Percentiles rank a stretch among this genome's conserved stretches.
These are phyloP conservation scores for Claviceps digitariae DNA, from an alignment of 2,329 filamentous ascomycete species.

Conservation along the genomic window DNA sequence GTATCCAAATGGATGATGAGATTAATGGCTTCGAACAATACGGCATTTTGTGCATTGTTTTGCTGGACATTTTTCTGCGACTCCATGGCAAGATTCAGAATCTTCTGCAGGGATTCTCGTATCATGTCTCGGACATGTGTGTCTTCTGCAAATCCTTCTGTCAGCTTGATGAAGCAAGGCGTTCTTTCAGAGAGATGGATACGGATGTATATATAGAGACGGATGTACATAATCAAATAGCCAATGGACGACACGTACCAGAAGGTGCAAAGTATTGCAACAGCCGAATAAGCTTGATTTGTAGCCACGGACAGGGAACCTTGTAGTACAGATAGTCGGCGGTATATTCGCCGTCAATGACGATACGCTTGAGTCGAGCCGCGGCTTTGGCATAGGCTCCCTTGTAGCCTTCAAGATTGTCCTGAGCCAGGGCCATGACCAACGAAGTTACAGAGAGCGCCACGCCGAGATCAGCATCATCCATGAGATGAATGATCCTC, in stretches of 20 bases:
- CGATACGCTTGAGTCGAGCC: constrained; percentile 72
- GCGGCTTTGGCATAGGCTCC: constrained; percentile 91
- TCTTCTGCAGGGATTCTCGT: constrained; percentile 78
- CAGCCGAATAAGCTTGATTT: constrained; percentile 83
- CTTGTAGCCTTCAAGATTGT: constrained; percentile 87
- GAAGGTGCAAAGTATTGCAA: constrained; percentile 95
- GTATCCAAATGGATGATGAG: constrained; percentile 95
- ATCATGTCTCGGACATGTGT: constrained; percentile 85
- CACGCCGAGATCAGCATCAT: constrained; percentile 87
- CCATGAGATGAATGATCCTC: constrained; percentile 97
- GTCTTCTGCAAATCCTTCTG: constrained; percentile 50
- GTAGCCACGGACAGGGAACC: constrained; percentile 97
- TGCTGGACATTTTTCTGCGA: constrained; percentile 97
- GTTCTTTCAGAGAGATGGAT: neutral
- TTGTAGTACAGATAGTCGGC: constrained; percentile 97
- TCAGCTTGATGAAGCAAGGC: neutral
- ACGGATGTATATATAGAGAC: neutral
- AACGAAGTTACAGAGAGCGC: constrained; percentile 90
- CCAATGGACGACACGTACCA: constrained; percentile 35
- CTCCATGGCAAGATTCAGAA: constrained; percentile 82
- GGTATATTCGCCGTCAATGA: constrained; percentile 80
- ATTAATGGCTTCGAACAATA: constrained; percentile 97
- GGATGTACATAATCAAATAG: neutral
- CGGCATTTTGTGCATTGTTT: constrained; percentile 96
- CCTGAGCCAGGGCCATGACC: constrained; percentile 87